Evolutionary conservation across 768 basidiomycete genomes (phyloP), one percentile per base, ranked within the genome.

Genomic region (Mycena capillaripes): DNA sequence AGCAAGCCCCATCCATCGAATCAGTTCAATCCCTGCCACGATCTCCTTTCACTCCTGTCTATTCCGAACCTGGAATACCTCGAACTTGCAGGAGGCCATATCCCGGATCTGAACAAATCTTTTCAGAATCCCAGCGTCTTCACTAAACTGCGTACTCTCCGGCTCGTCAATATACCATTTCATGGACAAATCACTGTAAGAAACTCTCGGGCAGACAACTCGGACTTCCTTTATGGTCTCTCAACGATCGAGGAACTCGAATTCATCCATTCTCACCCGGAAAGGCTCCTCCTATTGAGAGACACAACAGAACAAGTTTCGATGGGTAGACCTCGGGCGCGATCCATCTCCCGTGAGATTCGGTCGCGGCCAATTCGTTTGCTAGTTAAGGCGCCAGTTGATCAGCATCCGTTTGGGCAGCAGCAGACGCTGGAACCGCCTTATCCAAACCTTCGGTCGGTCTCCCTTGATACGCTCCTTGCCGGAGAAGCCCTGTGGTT

Each of bases 11-110:
- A 23, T n/a, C 74, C 74, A 7, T 74, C 73, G 8, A 65, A 71
- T 16, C 19, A 25, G 29, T 66, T 75, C 66, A 56, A 30, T 29
- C 66, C 74, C 4, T 71, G 70, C 38, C 74, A 75, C 42, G 48
- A 50, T 44, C 74, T 75, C 6, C 17, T 71, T 16, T 66, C 74
- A 10, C 56, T 75, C 16, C 40, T 75, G 14, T 52, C 21, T 21
- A 16, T 66, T 25, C 74, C 74, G 4, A 75, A 75, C 52, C n/a
- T 75, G 48, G 74, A 75, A 68, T 75, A 71, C 29, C 63, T 75
- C 10, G 74, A 75, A 66, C 52, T 75, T 2, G 70, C 53, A 9
- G 74, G 74, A 8, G 42, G 40, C 14, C 44, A 38, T 11, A 55
- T 69, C n/a, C 74, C 74, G 23, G 70, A 75, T 34, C 62, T 75